phyloP scores from a whole-genome alignment of 129 eudicot species.

The Pulicaria dysenterica region DNA sequence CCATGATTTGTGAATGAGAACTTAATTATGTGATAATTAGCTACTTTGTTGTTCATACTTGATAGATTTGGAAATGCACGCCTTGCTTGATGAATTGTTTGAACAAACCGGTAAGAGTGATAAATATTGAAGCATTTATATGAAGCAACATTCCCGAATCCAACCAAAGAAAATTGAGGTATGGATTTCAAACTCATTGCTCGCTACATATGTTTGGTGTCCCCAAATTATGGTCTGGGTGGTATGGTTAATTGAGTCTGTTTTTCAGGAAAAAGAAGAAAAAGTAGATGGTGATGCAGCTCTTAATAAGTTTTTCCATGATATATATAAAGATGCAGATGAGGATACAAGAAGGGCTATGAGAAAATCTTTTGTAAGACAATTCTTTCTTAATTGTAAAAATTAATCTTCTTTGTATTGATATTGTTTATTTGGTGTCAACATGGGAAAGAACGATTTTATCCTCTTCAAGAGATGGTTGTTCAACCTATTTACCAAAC shows the following conservation, averaged over 20 bases:
- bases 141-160: too few relatives aligned
- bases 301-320: constrained; percentile 87
- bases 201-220: neutral
- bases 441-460: constrained; percentile 23
- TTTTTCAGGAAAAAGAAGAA: constrained; percentile 93
- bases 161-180: constrained; percentile 87
- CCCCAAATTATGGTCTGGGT: neutral
- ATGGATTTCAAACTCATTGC: neutral
- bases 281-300: constrained; percentile 99
- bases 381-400: neutral
- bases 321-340: constrained; percentile 84
- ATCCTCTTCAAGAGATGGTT: neutral
- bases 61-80: too few relatives aligned
- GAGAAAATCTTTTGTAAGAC: constrained; percentile 96
- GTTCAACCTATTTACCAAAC: neutral
- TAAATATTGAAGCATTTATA: too few relatives aligned
- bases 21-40: too few relatives aligned
- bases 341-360: constrained; percentile 96
- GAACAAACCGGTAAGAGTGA: too few relatives aligned
- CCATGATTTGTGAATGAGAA: too few relatives aligned
- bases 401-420: neutral
- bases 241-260: constrained; percentile 10
- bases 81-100: too few relatives aligned
- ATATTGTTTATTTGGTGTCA: neutral
- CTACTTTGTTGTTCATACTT: too few relatives aligned